phyloP scores from a whole-genome alignment of 2,329 filamentous ascomycete species.

The Aspergillus thermomutatus region DNA sequence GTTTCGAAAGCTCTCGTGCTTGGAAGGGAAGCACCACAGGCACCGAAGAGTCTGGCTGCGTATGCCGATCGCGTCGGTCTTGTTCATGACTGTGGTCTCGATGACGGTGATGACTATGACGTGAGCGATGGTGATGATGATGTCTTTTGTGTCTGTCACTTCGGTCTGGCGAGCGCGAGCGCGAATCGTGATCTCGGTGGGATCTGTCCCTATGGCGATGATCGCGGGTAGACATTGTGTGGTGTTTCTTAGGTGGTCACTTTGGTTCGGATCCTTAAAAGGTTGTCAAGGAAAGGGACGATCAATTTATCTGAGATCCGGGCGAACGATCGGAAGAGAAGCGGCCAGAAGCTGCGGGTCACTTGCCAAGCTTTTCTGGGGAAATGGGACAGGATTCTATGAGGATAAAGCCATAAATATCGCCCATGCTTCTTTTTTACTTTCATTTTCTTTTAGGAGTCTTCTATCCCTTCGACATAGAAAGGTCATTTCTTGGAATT shows the following conservation, averaged over 20 bases:
- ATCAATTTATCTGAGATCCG: not conserved
- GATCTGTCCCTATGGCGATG: slow-evolving; percentile 9
- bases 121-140: slow-evolving; percentile 29
- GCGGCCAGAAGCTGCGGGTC: not conserved
- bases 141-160: slow-evolving; percentile 20
- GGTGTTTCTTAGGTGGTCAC: not conserved
- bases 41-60: not conserved
- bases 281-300: not conserved
- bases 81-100: slow-evolving; percentile 8
- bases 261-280: too few species aligned
- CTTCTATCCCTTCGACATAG: not conserved
- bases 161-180: slow-evolving; percentile 35
- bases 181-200: slow-evolving; percentile 22
- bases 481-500: not conserved
- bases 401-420: not conserved
- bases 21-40: slow-evolving; percentile 59
- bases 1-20: slow-evolving; percentile 64
- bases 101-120: slow-evolving; percentile 19
- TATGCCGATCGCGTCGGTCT: slow-evolving; percentile 12
- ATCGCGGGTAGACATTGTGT: slow-evolving; percentile 7
- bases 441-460: not conserved
- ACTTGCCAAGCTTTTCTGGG: not conserved
- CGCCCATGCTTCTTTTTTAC: not conserved
- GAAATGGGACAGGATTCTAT: not conserved
- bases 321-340: not conserved